Evolutionary conservation across 2,329 filamentous ascomycete genomes (phyloP), one percentile per base, ranked within the genome.

Genomic region (Venturia aucupariae): DNA sequence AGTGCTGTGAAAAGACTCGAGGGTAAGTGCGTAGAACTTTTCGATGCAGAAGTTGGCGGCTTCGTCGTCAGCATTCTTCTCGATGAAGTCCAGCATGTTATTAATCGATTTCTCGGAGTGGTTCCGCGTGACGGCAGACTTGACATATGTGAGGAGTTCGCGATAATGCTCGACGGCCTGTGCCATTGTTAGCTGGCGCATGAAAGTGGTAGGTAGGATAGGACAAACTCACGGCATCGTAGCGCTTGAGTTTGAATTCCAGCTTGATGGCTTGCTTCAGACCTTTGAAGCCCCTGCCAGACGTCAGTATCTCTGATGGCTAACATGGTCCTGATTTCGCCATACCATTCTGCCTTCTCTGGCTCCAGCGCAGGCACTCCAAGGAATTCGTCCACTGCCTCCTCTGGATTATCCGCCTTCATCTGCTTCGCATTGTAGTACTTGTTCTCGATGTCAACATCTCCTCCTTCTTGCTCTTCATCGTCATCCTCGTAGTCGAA

Each of bases 21-120:
- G 86, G 1, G 94, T 99, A 70, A 94, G 80, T 1, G 90, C 93
- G 77, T 97, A 99, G 80, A 99, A 96, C 68, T 90, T 84, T 75
- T 97, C 93, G 86, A 97, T 95, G 76, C 88, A 93, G 67, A 84
- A 81, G 71, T 88, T 89, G 30, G 89, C 87, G 54, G 86, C 85
- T 8, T 86, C 84, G 66, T 86, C 83, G 68, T 88, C 86, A 65
- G 88, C 87, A 46, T 88, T 90, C 78, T 97, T 97, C 76, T 97
- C 93, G 69, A 99, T 94, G 74, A 89, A 96, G 78, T 97, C 94
- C 59, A 99, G 86, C 88, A 99, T 96, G 75, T 97, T 97, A 79
- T 97, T 97, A 79, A 99, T 96, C 15, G 93, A 97, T 76, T 97
- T 97, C 77, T 99, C 94, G 1, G 94, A 97, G 77, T 97, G 97